A percentile compares a stretch with the other conserved stretches of the same genome.
phyloP scores from a whole-genome alignment of 371 early-diverging fungal genomes.

The Blastocladiella emersonii region DNA sequence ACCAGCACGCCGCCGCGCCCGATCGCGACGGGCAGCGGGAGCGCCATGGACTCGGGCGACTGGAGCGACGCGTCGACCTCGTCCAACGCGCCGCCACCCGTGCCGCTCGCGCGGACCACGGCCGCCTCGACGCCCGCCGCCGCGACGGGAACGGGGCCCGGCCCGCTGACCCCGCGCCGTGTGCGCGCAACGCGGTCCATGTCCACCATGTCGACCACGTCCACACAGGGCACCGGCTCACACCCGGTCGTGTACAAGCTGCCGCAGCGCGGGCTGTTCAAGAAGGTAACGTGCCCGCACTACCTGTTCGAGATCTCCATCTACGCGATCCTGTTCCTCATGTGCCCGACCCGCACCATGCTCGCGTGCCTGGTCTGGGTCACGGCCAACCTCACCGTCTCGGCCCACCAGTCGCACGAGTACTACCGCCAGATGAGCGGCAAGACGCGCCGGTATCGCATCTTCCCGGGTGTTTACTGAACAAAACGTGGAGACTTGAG shows the following conservation, averaged over 20 bases:
- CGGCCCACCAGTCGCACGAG: not conserved
- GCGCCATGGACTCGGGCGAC: not conserved
- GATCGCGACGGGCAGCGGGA: not conserved
- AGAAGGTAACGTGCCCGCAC: not conserved
- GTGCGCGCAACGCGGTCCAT: no score
- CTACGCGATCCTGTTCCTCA: not conserved
- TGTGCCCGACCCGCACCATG: not conserved
- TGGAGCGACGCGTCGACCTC: not conserved
- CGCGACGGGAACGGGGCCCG: no score
- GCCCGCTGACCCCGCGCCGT: no score
- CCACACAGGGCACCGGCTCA: no score
- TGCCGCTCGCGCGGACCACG: no score
- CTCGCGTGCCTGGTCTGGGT: not conserved
- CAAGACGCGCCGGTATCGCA: not conserved
- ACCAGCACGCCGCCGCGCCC: no score
- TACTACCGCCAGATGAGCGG: not conserved
- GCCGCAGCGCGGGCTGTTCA: not conserved
- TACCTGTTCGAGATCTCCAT: not conserved
- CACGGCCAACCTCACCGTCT: not conserved
- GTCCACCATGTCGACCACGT: no score
- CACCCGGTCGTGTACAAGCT: not conserved
- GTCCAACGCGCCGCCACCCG: no score
- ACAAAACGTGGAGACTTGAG: no score
- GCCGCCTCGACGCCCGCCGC: not conserved
- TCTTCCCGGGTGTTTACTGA: not conserved